Percentiles rank a stretch among this genome's conserved stretches.
These are phyloP conservation scores for Yamadazyma pseudoaaseri DNA, from an alignment of 1,139 yeast genomes.

Conservation along the genomic window DNA sequence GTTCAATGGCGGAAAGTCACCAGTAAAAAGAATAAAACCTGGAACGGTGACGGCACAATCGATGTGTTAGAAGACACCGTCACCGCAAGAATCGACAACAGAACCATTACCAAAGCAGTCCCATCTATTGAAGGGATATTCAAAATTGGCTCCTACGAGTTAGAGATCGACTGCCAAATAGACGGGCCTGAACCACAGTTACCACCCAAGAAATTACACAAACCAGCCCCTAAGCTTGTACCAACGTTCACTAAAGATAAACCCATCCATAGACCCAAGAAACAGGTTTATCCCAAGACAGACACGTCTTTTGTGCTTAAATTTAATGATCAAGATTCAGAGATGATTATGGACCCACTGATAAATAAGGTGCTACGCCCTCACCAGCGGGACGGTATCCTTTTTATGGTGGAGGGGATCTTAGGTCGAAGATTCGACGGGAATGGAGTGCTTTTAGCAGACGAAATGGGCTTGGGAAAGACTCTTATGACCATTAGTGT, in stretches of 20 bases:
- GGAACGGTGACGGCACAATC: slow-evolving; percentile 91
- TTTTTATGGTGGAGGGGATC: slow-evolving; percentile 77
- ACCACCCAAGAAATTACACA: not conserved
- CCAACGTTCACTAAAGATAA: slow-evolving; percentile 8
- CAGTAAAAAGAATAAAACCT: slow-evolving; percentile 78
- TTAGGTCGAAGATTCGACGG: slow-evolving; percentile 64
- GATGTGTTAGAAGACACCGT: slow-evolving; percentile 7
- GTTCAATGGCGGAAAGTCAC: slow-evolving; percentile 74
- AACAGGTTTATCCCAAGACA: slow-evolving; percentile 10
- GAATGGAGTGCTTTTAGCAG: slow-evolving; percentile 83
- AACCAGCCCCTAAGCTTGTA: not conserved
- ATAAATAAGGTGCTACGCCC: slow-evolving; percentile 60
- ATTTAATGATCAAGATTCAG: slow-evolving; percentile 24
- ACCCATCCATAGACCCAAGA: slow-evolving; percentile 2
- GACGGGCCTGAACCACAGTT: not conserved
- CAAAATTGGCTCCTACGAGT: slow-evolving; percentile 50
- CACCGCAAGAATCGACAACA: slow-evolving; percentile 14
- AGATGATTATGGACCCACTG: slow-evolving; percentile 71
- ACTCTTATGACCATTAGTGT: slow-evolving; percentile 82
- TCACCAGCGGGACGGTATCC: slow-evolving; percentile 84
- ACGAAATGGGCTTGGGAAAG: slow-evolving; percentile 97
- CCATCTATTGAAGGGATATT: slow-evolving; percentile 38
- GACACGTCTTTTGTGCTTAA: slow-evolving; percentile 15
- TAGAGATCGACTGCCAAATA: slow-evolving; percentile 49
- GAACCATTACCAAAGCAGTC: slow-evolving; percentile 13